Conservation (phyloP, 208 protist species). For the Leishmania major region DNA sequence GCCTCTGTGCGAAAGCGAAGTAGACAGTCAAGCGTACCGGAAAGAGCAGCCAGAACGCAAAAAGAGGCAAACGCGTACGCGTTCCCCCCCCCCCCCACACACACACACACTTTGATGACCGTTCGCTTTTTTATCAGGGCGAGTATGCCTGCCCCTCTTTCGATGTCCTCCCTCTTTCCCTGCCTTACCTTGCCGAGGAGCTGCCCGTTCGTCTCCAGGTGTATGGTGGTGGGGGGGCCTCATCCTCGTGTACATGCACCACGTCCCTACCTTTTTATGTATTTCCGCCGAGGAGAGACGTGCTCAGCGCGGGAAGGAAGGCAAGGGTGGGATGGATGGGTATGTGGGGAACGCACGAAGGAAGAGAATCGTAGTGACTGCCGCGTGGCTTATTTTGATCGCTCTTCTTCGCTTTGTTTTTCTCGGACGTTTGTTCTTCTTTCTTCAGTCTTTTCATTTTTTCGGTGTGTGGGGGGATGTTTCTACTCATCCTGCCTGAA, state of each 20-base stretch:
- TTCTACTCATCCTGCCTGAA: background rate
- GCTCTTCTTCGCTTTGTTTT: background rate
- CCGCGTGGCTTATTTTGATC: background rate
- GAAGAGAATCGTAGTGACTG: background rate
- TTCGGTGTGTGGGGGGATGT: too few species aligned
- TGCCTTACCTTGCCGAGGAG: background rate
- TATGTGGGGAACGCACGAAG: background rate
- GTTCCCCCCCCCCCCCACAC: background rate
- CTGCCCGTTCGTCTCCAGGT: background rate
- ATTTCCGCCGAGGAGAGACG: background rate
- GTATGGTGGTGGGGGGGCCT: background rate
- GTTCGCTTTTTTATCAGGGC: background rate
- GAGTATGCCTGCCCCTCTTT: background rate
- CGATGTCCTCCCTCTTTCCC: background rate
- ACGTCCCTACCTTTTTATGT: background rate
- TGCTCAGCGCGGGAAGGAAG: background rate
- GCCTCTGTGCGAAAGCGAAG: constrained; percentile 34
- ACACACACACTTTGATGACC: background rate
- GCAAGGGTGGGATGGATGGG: background rate
- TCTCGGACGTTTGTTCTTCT: background rate
- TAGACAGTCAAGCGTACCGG: background rate
- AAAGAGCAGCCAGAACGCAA: background rate
- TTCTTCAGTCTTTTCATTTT: background rate
- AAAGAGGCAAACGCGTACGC: background rate
- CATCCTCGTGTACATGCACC: background rate